Base-by-base conservation (phyloP, 768 basidiomycete genomes). In the Auriculariales sp. region DNA sequence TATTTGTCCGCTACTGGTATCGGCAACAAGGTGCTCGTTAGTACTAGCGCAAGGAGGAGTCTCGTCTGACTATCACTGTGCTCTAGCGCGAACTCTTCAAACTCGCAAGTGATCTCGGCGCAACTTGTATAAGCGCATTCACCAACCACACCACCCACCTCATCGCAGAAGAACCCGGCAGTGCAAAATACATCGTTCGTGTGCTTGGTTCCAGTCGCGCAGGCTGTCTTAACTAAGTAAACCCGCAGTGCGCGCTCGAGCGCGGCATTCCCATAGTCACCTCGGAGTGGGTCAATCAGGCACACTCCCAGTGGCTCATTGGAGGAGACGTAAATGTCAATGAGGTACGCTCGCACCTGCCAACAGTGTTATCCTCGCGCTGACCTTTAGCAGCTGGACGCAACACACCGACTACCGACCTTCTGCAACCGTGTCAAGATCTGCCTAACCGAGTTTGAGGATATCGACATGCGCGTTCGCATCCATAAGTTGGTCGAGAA, bases 81-180 rank as follows among this genome's bases (percentile, higher is more conserved):
- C 25, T 19, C 3, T 53, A 92, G 89, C 71, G 77, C 0, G 71
- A 73, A 2, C 54, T 93, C 29, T 86, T 86, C 59, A 79, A 78
- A 52, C 76, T 85, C 58, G 88, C 86, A 0, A 66, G 75, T 22
- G 83, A 91, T 55, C 79, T 95, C 12, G 92, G 92, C 10, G 92
- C 88, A 25, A 65, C 64, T 3, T 71, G 75, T 36, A 71, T 76
- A 14, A 73, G 66, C 28, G 81, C 86, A 46, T 80, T 94, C 54
- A 97, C 90, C 0, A 83, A 89, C 59, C 70, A 71, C 42, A 83
- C 87, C n/a, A 93, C 90, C 0, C 91, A 94, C 68, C 73, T 97
- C 19, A 71, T 97, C 34, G 88, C 91, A 0, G 66, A 64, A n/a
- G 71, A 70, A n/a, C 81, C 86, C 57, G 86, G 85, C 3, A 80